A percentile compares a stretch with the other conserved stretches of the same genome.
Conservation (phyloP, 345 rosid species). For the Dovyalis caffra region DNA sequence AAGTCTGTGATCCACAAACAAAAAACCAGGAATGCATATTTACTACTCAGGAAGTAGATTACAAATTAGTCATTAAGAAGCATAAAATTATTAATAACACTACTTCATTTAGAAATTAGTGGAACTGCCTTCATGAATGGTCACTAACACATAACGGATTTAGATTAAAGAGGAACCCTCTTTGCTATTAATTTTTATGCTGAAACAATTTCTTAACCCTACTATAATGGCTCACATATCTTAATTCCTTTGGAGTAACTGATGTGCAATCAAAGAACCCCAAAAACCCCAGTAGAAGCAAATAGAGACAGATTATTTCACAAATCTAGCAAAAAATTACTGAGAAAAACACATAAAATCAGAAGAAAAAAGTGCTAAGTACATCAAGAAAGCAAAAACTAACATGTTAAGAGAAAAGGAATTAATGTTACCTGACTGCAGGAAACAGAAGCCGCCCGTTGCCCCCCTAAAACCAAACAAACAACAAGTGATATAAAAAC, state of each 20-base stretch:
- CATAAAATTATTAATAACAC: neutral
- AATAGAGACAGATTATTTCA: neutral
- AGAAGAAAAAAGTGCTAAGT: neutral
- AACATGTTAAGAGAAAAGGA: constrained; percentile 3
- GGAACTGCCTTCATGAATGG: neutral
- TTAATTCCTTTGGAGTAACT: constrained; percentile 5
- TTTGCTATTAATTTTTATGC: neutral
- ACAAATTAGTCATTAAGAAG: neutral
- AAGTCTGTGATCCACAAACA: neutral
- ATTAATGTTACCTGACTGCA: constrained; percentile 28
- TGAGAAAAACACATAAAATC: constrained; percentile 27
- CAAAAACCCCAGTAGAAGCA: neutral
- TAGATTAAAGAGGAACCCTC: neutral
- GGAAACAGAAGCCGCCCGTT: constrained; percentile 10
- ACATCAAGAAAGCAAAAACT: neutral
- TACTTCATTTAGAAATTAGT: neutral
- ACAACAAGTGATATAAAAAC: constrained; percentile 11
- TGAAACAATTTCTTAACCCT: neutral
- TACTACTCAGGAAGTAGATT: neutral
- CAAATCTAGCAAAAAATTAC: constrained; percentile 11
- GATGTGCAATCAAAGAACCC: neutral
- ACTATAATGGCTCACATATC: neutral
- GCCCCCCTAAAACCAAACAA: constrained; percentile 18
- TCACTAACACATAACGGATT: neutral
- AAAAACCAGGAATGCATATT: neutral